A percentile compares a stretch with the other conserved stretches of the same genome.
These are phyloP conservation scores for Vanrija humicola DNA, from an alignment of 1,284 basidiomycete species.

Conservation along the genomic window DNA sequence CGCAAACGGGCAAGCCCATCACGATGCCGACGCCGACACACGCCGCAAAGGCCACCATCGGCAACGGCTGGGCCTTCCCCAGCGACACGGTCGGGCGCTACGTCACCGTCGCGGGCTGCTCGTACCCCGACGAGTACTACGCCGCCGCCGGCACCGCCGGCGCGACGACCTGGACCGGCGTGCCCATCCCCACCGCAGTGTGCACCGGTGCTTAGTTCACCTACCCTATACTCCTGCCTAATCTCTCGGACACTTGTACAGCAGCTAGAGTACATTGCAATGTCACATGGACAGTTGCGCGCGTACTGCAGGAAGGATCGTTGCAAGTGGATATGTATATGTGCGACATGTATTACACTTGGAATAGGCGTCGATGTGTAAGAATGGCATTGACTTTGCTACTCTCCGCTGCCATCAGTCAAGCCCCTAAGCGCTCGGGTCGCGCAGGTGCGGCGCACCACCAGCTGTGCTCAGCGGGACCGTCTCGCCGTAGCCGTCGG, in stretches of 20 bases:
- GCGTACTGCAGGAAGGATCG: too few relatives aligned
- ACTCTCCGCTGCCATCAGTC: too few relatives aligned
- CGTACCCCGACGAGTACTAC: slow-evolving; percentile 28
- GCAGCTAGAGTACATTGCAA: background rate
- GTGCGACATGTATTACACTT: too few relatives aligned
- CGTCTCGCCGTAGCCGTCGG: background rate
- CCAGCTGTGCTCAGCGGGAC: too few relatives aligned
- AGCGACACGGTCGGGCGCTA: slow-evolving; percentile 61
- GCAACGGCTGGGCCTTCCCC: slow-evolving; percentile 72
- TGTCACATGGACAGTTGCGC: too few relatives aligned
- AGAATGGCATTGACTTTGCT: too few relatives aligned
- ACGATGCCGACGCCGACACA: slow-evolving; percentile 34
- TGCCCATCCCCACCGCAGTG: slow-evolving; percentile 19
- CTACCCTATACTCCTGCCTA: background rate
- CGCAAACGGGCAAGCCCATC: slow-evolving; percentile 45
- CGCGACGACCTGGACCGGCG: background rate
- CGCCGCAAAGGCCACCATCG: slow-evolving; percentile 47
- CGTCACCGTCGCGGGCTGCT: slow-evolving; percentile 44
- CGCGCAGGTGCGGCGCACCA: too few relatives aligned
- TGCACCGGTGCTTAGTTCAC: slow-evolving; percentile 17
- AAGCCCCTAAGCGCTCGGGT: too few relatives aligned
- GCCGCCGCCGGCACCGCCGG: background rate
- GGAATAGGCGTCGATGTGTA: too few relatives aligned
- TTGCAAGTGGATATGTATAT: too few relatives aligned
- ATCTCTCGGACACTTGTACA: background rate